phyloP scores from a whole-genome alignment of 192 early-diverging fungal genomes.

The Linnemannia schmuckeri region DNA sequence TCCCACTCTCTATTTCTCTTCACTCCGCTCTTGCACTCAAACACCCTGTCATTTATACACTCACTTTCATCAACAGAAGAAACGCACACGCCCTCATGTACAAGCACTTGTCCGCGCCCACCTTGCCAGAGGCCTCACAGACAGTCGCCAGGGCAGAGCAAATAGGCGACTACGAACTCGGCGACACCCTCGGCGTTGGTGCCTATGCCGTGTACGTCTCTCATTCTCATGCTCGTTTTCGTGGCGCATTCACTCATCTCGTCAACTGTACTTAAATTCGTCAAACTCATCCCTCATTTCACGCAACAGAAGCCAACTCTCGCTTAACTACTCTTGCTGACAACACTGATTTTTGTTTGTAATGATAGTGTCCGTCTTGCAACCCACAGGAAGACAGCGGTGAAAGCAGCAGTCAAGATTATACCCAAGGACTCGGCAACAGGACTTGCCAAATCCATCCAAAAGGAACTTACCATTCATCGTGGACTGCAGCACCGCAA shows the following conservation, averaged over 20 bases:
- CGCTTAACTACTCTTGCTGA: not conserved
- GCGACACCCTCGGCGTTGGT: conserved; percentile 52
- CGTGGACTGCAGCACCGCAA: conserved; percentile 67
- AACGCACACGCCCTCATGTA: conserved; percentile 17
- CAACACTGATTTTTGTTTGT: too few species aligned
- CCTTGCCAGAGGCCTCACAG: conserved; percentile 49
- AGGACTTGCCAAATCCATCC: conserved; percentile 43
- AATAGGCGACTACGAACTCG: conserved; percentile 49
- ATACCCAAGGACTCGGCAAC: conserved; percentile 60
- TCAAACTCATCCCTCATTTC: too few species aligned
- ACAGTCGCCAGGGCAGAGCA: conserved; percentile 45
- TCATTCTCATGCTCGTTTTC: not conserved
- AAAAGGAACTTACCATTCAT: conserved; percentile 70
- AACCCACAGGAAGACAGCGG: conserved; percentile 55
- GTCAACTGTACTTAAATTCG: too few species aligned
- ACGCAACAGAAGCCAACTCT: too few species aligned
- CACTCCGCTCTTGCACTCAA: not conserved
- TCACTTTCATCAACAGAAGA: not conserved
- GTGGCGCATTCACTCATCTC: not conserved
- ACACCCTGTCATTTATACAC: not conserved
- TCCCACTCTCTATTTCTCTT: not conserved
- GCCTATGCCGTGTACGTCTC: conserved; percentile 52
- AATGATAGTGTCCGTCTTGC: conserved; percentile 66
- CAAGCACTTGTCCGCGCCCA: conserved; percentile 49
- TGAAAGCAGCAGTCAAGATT: conserved; percentile 70